Evolutionary conservation across 306 rosid genomes (phyloP), one percentile per base, ranked within the genome.

Genomic region (Ziziphus jujuba): DNA sequence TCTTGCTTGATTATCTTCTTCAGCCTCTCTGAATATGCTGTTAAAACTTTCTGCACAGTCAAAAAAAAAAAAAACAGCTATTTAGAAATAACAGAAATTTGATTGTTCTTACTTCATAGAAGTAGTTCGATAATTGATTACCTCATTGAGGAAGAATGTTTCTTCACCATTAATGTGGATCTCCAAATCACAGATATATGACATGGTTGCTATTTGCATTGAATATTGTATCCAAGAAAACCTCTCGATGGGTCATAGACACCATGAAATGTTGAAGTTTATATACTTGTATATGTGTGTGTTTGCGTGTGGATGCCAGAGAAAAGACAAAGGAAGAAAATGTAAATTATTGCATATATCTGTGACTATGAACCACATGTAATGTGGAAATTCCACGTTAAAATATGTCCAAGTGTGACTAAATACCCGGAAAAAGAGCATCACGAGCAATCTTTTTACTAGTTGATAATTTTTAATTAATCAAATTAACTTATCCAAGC

Each of bases 131-230:
- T 7, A 47, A 1, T 7, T 54, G 6, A 22, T 58, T 85, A 85
- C 91, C 89, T 86, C 73, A 22, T 78, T 77, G 72, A 86, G 56
- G 65, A 81, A 59, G 78, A 88, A 85, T 55, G 63, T 81, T 20
- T 85, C 84, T 35, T 77, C 80, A n/a, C 84, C 82, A 73, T 88
- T 81, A 16, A 86, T 74, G 80, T 33, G 69, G 60, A 88, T 56
- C 75, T 81, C 84, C 80, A 88, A 61, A 84, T 75, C 78, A 75
- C 74, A 73, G 16, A 78, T 66, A 14, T 71, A 43, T 20, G 70
- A 53, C 95, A 88, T 88, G 25, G 79, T 72, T 76, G 31, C 6
- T 44, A 44, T 15, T 35, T 72, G 82, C 74, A 59, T 70, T 67
- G 73, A 75, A 58, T 28, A 28, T 28, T 28, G 49, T 69, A 50